Evolutionary conservation across 176 grass and related monocot species (phyloP), one percentile per base, ranked within the genome.

Genomic region (Hyparrhenia diplandra): DNA sequence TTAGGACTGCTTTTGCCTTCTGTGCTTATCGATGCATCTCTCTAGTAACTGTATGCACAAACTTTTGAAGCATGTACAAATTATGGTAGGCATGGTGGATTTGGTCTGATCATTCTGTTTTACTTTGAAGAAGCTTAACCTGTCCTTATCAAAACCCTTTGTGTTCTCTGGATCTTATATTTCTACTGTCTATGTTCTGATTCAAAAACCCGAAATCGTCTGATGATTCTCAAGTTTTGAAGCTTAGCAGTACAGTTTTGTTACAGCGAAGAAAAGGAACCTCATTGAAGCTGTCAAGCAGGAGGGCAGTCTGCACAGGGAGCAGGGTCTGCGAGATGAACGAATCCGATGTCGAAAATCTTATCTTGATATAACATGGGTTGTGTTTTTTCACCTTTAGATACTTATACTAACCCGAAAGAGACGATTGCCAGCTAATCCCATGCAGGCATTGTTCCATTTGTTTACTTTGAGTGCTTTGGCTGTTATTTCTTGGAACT

Each of bases 361-460:
- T 75, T 76, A 83, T 84, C 80, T 85, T 67, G 76, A 82, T 86
- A 83, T 86, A 86, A 67, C 69, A 72, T 83, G 86, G 70, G n/a
- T 68, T 80, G 81, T 84, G 75, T 77, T 84, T 82, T 86, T 86
- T 87, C 76, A 82, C 82, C 80, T 92, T 73, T 72, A 86, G 79
- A 63, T 29, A 63, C 27, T 61, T 61, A 63, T 80, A 52, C 64
- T 30, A 71, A 42, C 80, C 90, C 80, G 80, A 92, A 89, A 83
- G 77, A 84, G 80, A 92, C 83, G 83, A 79, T 81, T 89, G 90
- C 87, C 90, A 89, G 81, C 90, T 84, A 86, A 84, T 84, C 76
- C 66, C 70, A 73, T 16, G 71, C 87, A 92, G 83, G 60, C 83
- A 74, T 68, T 86, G 84, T 67, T 89, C 64, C 80, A 63, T 92